Evolutionary conservation across 805 yeast genomes (phyloP).

Genomic region (Lachancea dasiensis): DNA sequence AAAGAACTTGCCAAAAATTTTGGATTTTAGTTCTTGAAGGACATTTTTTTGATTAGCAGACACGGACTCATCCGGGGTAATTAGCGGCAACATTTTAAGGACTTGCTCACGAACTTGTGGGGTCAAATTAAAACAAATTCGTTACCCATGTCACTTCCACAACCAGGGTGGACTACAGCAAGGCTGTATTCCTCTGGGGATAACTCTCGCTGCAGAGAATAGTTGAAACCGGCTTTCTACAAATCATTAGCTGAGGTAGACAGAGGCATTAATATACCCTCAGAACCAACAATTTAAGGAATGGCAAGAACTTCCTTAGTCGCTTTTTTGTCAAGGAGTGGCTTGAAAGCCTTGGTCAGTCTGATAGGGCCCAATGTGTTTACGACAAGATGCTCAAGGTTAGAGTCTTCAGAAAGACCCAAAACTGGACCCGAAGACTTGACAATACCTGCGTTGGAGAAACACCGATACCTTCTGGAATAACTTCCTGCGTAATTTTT

Average conservation of each 20-base stretch:
- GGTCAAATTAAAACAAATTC: not conserved
- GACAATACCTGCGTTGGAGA: conserved; percentile 30
- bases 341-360: conserved; percentile 14
- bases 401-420: conserved; percentile 7
- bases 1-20: conserved; percentile 27
- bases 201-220: conserved; percentile 27
- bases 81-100: conserved; percentile 5
- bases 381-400: conserved; percentile 11
- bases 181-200: conserved; percentile 25
- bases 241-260: conserved; percentile 31
- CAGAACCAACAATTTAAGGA: conserved; percentile 26
- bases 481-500: conserved; percentile 11
- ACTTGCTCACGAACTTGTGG: conserved; percentile 1
- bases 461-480: conserved; percentile 26
- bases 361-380: conserved; percentile 15
- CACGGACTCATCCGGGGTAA: conserved; percentile 29
- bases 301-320: conserved; percentile 27
- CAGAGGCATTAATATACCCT: conserved; percentile 15
- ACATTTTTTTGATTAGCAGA: conserved; percentile 13
- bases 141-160: conserved; percentile 33
- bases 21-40: conserved; percentile 17
- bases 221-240: conserved; percentile 37
- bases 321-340: conserved; percentile 17
- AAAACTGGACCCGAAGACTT: conserved; percentile 20
- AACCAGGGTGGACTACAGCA: conserved; percentile 36